phyloP scores from a whole-genome alignment of 176 grass and related monocot genomes.

The Musa acuminata region DNA sequence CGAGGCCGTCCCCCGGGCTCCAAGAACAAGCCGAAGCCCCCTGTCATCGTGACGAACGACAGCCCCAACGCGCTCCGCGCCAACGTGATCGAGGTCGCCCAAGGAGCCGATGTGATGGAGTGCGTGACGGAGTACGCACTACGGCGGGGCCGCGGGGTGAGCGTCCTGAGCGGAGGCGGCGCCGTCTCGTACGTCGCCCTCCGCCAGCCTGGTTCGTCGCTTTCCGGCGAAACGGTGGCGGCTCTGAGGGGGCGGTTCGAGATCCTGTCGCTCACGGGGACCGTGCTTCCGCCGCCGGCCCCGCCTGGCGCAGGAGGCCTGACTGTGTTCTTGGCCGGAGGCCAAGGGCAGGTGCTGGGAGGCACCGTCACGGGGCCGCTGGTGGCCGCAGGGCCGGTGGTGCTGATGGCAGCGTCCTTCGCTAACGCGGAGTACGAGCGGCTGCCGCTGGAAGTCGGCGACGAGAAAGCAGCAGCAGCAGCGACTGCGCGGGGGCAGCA shows the following conservation, averaged over 20 bases:
- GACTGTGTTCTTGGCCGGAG: slow-evolving; percentile 51
- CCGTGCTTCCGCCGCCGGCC: slow-evolving; percentile 49
- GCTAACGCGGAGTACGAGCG: slow-evolving; percentile 68
- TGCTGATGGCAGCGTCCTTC: slow-evolving; percentile 55
- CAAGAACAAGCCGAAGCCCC: slow-evolving; percentile 60
- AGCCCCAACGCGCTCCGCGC: slow-evolving; percentile 52
- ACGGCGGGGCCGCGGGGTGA: slow-evolving; percentile 47
- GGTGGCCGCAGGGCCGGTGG: slow-evolving; percentile 52
- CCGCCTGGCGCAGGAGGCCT: slow-evolving; percentile 44
- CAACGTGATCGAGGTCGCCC: slow-evolving; percentile 54
- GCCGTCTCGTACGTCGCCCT: slow-evolving; percentile 54
- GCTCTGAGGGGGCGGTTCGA: slow-evolving; percentile 66
- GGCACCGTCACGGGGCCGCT: slow-evolving; percentile 48
- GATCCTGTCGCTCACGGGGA: slow-evolving; percentile 62
- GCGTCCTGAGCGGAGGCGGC: slow-evolving; percentile 51
- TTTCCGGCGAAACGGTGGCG: slow-evolving; percentile 22
- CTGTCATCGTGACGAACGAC: slow-evolving; percentile 50
- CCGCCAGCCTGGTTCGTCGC: slow-evolving; percentile 40
- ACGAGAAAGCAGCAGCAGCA: slow-evolving; percentile 15
- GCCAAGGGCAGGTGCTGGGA: slow-evolving; percentile 57
- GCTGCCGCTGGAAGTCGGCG: slow-evolving; percentile 45
- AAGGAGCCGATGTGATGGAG: slow-evolving; percentile 57
- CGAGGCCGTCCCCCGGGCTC: slow-evolving; percentile 51
- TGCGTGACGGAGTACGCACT: slow-evolving; percentile 37
- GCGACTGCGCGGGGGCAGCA: slow-evolving; percentile 20